These are phyloP conservation scores for Cyclotella cryptica DNA, from an alignment of 108 stramenopile species.

Conservation along the genomic window DNA sequence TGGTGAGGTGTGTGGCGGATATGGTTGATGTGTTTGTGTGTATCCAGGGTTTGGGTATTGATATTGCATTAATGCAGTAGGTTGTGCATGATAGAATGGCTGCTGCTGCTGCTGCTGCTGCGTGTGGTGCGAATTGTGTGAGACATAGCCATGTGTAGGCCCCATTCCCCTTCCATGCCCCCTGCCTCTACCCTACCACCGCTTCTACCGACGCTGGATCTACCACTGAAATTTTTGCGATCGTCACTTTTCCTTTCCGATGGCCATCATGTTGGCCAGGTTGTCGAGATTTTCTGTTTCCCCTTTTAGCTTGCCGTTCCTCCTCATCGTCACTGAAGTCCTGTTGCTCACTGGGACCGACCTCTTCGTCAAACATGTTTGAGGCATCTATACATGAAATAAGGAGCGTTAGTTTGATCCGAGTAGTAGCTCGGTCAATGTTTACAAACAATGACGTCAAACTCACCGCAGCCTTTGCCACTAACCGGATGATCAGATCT, in stretches of 20 bases:
- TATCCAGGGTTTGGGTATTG: slow-evolving; percentile 7
- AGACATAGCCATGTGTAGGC: slow-evolving; percentile 4
- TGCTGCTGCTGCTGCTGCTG: not conserved
- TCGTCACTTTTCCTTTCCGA: slow-evolving; percentile 13
- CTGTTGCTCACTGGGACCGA: slow-evolving; percentile 69
- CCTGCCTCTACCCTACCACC: slow-evolving; percentile 28
- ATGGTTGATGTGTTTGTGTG: slow-evolving; percentile 12
- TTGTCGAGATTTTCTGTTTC: slow-evolving; percentile 28
- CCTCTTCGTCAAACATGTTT: slow-evolving; percentile 87
- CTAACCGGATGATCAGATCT: slow-evolving; percentile 56
- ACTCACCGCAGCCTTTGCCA: slow-evolving; percentile 80
- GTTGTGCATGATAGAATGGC: slow-evolving; percentile 16
- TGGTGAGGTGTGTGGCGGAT: slow-evolving; percentile 7
- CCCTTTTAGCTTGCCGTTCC: slow-evolving; percentile 73
- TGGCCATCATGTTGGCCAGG: not conserved
- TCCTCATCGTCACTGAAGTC: slow-evolving; percentile 85
- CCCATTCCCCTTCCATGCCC: slow-evolving; percentile 27
- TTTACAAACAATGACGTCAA: not conserved
- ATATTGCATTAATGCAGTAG: not conserved
- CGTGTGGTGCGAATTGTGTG: not conserved
- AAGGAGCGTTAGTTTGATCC: not conserved
- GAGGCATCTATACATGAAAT: slow-evolving; percentile 66
- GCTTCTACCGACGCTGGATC: slow-evolving; percentile 1
- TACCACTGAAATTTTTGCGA: slow-evolving; percentile 15
- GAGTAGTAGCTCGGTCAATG: not conserved